phyloP scores from a whole-genome alignment of 1,139 yeast genomes.

The Candida sp. region DNA sequence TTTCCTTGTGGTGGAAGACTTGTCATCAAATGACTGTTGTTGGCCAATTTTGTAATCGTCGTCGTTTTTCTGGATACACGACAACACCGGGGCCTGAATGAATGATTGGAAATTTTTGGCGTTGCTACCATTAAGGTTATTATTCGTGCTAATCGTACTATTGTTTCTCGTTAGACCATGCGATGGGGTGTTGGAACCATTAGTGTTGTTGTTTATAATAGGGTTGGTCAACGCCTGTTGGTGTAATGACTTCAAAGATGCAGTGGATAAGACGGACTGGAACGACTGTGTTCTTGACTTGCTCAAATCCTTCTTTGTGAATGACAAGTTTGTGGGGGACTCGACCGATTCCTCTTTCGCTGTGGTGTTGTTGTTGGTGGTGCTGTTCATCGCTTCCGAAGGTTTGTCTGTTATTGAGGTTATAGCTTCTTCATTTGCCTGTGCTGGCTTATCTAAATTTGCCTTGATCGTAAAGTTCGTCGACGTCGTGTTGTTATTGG shows the following conservation, averaged over 20 bases:
- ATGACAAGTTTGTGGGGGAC: constrained; percentile 33
- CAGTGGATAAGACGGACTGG: constrained; percentile 66
- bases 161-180: constrained; percentile 23
- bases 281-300: constrained; percentile 62
- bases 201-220: neutral
- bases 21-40: constrained; percentile 44
- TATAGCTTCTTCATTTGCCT: neutral
- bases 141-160: constrained; percentile 21
- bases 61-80: constrained; percentile 36
- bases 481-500: neutral
- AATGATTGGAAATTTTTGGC: constrained; percentile 49
- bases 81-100: constrained; percentile 53
- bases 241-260: constrained; percentile 54
- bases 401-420: constrained; percentile 1
- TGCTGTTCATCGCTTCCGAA: neutral
- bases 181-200: constrained; percentile 15
- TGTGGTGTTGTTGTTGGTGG: neutral
- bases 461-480: constrained; percentile 2
- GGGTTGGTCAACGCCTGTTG: constrained; percentile 25
- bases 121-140: constrained; percentile 16
- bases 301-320: constrained; percentile 57
- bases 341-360: neutral
- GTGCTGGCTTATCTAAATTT: neutral
- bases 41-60: constrained; percentile 46
- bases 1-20: constrained; percentile 6